Conservation (phyloP, 2,329 filamentous ascomycete genomes). For the Fusarium albosuccineum region DNA sequence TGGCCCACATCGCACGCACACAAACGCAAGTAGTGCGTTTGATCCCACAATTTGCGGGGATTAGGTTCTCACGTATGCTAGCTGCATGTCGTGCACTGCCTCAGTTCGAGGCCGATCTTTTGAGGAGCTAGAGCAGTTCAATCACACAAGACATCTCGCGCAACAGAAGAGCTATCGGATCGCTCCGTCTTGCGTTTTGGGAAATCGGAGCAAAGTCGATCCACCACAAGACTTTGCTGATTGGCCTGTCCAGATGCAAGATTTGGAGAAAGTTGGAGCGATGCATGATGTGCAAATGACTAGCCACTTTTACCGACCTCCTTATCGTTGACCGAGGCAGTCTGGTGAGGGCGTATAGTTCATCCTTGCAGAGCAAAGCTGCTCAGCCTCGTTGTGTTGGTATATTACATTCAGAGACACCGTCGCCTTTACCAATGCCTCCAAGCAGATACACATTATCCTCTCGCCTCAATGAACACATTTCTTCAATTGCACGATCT, state of each 20-base stretch:
- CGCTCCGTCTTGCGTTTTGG: not conserved
- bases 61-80: not conserved
- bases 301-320: not conserved
- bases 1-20: not conserved
- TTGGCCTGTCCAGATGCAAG: not conserved
- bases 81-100: not conserved
- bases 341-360: not conserved
- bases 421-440: not conserved
- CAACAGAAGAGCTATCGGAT: not conserved
- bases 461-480: not conserved
- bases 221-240: not conserved
- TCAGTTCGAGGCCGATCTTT: slow-evolving; percentile 1
- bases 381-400: not conserved
- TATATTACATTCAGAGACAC: not conserved
- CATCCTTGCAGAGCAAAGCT: not conserved
- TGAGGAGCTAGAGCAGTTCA: not conserved
- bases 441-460: not conserved
- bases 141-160: not conserved
- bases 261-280: not conserved
- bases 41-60: not conserved
- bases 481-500: not conserved
- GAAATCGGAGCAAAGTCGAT: not conserved
- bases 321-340: not conserved
- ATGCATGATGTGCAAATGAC: not conserved
- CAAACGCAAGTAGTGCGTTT: not conserved